Conservation (phyloP, 345 rosid genomes). For the Hibiscus mutabilis region DNA sequence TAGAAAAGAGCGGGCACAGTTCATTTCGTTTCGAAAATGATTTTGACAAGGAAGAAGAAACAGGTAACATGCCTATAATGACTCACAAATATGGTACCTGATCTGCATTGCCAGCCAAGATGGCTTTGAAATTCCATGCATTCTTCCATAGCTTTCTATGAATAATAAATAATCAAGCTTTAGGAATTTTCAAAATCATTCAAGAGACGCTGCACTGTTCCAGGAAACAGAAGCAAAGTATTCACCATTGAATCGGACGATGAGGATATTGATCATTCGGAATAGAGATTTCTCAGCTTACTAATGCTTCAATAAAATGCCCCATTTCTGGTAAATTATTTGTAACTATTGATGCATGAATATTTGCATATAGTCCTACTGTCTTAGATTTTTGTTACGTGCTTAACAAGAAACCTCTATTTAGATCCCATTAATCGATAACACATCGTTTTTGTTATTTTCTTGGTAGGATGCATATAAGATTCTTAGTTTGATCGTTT, state of each 20-base stretch:
- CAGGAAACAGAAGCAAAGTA: conserved; percentile 22
- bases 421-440: too few relatives aligned
- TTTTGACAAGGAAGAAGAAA: conserved; percentile 16
- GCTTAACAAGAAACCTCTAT: too few relatives aligned
- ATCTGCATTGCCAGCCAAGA: neutral
- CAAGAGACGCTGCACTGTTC: conserved; percentile 10
- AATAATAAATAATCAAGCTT: too few relatives aligned
- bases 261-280: conserved; percentile 12
- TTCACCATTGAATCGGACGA: conserved; percentile 16
- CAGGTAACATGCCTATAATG: conserved; percentile 23
- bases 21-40: conserved; percentile 21
- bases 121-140: too few relatives aligned
- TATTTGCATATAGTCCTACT: neutral
- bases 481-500: too few relatives aligned
- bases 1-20: conserved; percentile 20
- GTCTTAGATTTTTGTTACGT: too few relatives aligned
- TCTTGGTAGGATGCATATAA: too few relatives aligned
- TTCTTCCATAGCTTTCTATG: too few relatives aligned
- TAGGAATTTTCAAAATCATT: neutral
- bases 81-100: neutral
- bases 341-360: neutral
- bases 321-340: conserved; percentile 8
- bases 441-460: too few relatives aligned
- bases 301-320: conserved; percentile 33
- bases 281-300: conserved; percentile 34